These are phyloP conservation scores for Globisporangium parvum DNA, from an alignment of 352 stramenopile species.

Conservation along the genomic window DNA sequence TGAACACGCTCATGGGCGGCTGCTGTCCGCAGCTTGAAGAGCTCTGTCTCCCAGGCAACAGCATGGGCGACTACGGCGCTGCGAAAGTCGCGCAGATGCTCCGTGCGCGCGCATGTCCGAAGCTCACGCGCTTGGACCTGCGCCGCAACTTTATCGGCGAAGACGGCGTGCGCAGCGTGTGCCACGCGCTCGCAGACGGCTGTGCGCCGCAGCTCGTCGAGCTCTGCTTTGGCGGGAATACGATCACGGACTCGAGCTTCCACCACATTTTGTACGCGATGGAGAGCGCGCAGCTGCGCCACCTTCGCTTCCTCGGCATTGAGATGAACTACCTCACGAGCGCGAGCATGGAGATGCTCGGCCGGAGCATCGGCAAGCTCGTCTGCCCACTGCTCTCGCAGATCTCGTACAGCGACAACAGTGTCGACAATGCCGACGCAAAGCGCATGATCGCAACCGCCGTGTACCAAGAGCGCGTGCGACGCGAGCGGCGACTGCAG, in stretches of 20 bases:
- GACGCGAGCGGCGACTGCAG: conserved; percentile 44
- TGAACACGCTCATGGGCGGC: conserved; percentile 75
- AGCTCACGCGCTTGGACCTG: conserved; percentile 74
- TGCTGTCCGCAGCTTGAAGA: conserved; percentile 74
- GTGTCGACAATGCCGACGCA: conserved; percentile 60
- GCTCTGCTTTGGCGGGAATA: conserved; percentile 78
- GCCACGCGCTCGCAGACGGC: conserved; percentile 62
- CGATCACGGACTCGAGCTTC: conserved; percentile 80
- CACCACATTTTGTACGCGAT: conserved; percentile 79
- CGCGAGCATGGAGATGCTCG: conserved; percentile 84
- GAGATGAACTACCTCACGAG: conserved; percentile 84
- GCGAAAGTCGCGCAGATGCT: conserved; percentile 81
- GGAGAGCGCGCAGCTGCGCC: conserved; percentile 56
- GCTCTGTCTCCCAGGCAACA: conserved; percentile 78
- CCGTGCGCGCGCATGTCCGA: conserved; percentile 63
- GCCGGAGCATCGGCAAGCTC: conserved; percentile 73
- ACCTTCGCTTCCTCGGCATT: conserved; percentile 72
- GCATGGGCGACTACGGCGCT: conserved; percentile 79
- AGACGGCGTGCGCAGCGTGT: conserved; percentile 64
- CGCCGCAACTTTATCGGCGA: conserved; percentile 85
- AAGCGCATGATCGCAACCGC: conserved; percentile 72
- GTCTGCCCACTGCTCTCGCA: conserved; percentile 74
- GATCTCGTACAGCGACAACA: conserved; percentile 86
- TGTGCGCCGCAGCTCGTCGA: conserved; percentile 62
- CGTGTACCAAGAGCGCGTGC: conserved; percentile 75